phyloP scores from a whole-genome alignment of 305 asterid species.

The Fraxinus sp. region DNA sequence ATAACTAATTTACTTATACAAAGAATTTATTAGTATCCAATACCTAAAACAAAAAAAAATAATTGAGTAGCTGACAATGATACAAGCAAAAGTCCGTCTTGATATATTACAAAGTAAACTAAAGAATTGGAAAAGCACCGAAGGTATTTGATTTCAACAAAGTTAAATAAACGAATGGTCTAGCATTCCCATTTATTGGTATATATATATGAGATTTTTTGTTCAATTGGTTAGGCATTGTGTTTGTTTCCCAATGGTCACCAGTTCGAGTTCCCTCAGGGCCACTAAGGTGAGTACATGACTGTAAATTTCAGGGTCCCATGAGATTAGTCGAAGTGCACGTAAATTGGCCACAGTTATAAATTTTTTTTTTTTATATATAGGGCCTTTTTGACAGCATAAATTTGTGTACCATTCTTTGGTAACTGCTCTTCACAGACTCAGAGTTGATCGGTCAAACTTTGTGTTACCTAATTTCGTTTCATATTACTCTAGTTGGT shows the following conservation, averaged over 20 bases:
- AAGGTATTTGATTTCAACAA: slow-evolving; percentile 2
- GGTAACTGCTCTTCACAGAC: slow-evolving; percentile 14
- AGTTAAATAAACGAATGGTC: not conserved
- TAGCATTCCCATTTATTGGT: not conserved
- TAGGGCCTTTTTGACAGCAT: slow-evolving; percentile 12
- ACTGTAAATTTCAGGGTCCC: no score
- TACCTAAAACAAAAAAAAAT: not conserved
- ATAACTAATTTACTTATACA: not conserved
- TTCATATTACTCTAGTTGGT: not conserved
- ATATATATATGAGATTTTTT: not conserved
- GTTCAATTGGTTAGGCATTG: no score
- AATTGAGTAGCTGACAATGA: not conserved
- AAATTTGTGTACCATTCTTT: not conserved
- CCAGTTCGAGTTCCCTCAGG: no score
- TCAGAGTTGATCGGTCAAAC: not conserved
- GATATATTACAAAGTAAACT: slow-evolving; percentile 11
- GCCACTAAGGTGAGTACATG: no score
- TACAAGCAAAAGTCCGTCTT: slow-evolving; percentile 8
- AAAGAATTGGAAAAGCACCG: slow-evolving; percentile 22
- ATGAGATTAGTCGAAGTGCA: no score
- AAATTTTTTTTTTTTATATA: not conserved
- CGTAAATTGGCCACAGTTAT: no score
- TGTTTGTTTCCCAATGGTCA: no score
- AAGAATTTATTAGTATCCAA: not conserved
- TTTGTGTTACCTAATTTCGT: not conserved